Conservation (phyloP, 2,329 filamentous ascomycete species). For the Daldinia eschscholtzii region DNA sequence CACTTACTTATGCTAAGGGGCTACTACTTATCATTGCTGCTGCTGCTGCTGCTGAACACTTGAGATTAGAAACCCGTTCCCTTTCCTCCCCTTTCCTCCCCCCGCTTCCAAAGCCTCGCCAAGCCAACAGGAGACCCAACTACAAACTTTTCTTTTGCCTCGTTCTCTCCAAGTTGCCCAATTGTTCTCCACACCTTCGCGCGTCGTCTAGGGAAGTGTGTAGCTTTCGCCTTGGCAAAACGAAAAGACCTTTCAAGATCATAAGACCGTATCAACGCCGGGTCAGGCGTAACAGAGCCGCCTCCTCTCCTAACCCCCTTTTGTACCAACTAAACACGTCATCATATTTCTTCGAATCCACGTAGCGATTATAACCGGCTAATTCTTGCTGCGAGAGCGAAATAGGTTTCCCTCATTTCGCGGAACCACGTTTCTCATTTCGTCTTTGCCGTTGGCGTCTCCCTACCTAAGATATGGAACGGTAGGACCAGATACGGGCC, state of each 20-base stretch:
- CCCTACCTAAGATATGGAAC: slow-evolving; percentile 57
- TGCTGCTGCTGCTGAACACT: slow-evolving; percentile 10
- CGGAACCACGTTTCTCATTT: background rate
- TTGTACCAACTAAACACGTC: background rate
- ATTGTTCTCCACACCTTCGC: slow-evolving; percentile 11
- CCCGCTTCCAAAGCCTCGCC: slow-evolving; percentile 19
- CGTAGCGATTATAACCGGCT: background rate
- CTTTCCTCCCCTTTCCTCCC: background rate
- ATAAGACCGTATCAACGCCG: slow-evolving; percentile 9
- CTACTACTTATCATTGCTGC: background rate
- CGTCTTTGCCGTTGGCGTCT: too few relatives aligned
- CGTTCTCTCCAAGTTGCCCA: slow-evolving; percentile 23
- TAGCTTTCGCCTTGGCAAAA: slow-evolving; percentile 12
- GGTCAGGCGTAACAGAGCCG: background rate
- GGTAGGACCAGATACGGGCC: slow-evolving; percentile 95
- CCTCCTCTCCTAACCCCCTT: background rate
- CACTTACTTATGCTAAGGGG: slow-evolving; percentile 18
- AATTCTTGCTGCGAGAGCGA: background rate
- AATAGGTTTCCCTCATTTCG: background rate
- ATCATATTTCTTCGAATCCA: background rate
- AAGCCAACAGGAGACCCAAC: slow-evolving; percentile 29
- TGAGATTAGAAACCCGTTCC: slow-evolving; percentile 24
- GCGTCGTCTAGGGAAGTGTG: background rate
- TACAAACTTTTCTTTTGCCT: slow-evolving; percentile 24
- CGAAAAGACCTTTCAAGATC: slow-evolving; percentile 4